phyloP scores from a whole-genome alignment of 306 rosid species.

The Arachis hypogaea region DNA sequence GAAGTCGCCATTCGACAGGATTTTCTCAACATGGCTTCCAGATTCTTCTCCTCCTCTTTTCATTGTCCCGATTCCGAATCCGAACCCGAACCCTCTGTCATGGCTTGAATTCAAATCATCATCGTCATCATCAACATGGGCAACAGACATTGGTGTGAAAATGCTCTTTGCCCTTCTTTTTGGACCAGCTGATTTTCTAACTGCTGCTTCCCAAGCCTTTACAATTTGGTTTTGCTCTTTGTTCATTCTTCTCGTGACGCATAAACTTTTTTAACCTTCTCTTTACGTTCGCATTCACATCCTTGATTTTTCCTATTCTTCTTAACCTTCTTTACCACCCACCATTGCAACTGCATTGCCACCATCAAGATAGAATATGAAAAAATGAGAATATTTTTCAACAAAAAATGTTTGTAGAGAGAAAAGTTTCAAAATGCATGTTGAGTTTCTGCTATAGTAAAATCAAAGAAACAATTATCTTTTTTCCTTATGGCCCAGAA shows the following conservation, averaged over 20 bases:
- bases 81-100: too few relatives aligned
- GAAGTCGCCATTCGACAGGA: slow-evolving; percentile 72
- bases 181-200: slow-evolving; percentile 61
- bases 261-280: slow-evolving; percentile 18
- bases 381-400: slow-evolving; percentile 13
- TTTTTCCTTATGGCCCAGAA: slow-evolving; percentile 45
- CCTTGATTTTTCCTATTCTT: slow-evolving; percentile 29
- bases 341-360: slow-evolving; percentile 9
- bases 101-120: slow-evolving; percentile 40
- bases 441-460: not conserved
- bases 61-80: too few relatives aligned
- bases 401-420: slow-evolving; percentile 36
- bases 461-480: slow-evolving; percentile 24
- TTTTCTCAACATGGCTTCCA: slow-evolving; percentile 56
- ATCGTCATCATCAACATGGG: slow-evolving; percentile 80
- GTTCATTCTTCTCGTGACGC: slow-evolving; percentile 59
- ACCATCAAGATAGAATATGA: slow-evolving; percentile 5
- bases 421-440: slow-evolving; percentile 26
- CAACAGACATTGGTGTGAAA: slow-evolving; percentile 78
- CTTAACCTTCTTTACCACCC: slow-evolving; percentile 51
- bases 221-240: slow-evolving; percentile 54
- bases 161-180: slow-evolving; percentile 60
- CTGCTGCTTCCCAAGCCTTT: slow-evolving; percentile 78
- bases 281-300: slow-evolving; percentile 6
- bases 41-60: slow-evolving; percentile 28